Evolutionary conservation across 345 rosid species (phyloP), one percentile per base, ranked within the genome.

Genomic region (Aegle marmelos): DNA sequence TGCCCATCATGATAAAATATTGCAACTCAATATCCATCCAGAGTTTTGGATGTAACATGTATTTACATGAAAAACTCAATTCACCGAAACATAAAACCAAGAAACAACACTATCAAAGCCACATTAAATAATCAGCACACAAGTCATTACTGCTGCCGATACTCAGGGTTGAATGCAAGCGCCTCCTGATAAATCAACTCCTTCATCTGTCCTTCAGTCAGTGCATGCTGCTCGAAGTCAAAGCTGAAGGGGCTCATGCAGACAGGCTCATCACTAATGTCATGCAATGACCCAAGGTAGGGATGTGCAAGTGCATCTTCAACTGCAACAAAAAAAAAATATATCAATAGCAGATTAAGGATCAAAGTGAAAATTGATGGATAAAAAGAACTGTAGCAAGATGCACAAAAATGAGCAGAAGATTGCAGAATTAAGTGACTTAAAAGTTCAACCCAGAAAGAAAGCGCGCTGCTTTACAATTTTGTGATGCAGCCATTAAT

Each of bases 221-320:
- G 83, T 48, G 93, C 87, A 79, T 86, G 87, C 85, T 88, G 90
- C 86, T 94, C 97, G 22, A 92, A 86, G 85, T 88, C 97, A 9
- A 89, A 90, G 85, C 74, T 84, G 83, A 94, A 95, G 63, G 95
- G 95, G 30, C 68, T 88, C 83, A 50, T 69, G 90, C 97, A 93
- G 37, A 86, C 84, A 3, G 99, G 97, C 82, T 96, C 98, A 8
- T 96, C 93, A 2, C 85, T 89, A 53, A 79, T 86, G 81, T 92
- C 97, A 2, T 88, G 93, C 67, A 87, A 82, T 0, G 90, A 82
- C 4, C 78, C 79, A 60, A 95, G 84, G 86, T 92, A 96, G 7
- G 97, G 97, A 84, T 95, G 97, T 63, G 94, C 95, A 45, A 94
- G 92, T 11, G 99, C 97, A 27, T 81, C 92, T 81, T 92, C 92